Evolutionary conservation across 1,139 yeast genomes (phyloP), one percentile per base, ranked within the genome.

Genomic region (Hansenula sp.): DNA sequence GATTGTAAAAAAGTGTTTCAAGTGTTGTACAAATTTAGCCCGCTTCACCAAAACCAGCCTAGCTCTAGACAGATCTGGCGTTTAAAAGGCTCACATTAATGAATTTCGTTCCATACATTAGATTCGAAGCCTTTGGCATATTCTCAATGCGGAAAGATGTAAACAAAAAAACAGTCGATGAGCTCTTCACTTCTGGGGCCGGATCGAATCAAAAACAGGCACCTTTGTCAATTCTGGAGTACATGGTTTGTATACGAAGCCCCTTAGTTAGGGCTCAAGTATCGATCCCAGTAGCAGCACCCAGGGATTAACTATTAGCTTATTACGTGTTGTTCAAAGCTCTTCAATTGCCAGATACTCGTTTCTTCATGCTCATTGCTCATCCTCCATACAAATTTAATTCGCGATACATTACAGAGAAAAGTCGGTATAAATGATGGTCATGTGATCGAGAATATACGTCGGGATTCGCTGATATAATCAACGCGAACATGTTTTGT

Each of bases 71-170:
- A 5, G 31, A 28, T 21, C 25, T 21, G 25, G n/a, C n/a, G 8
- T 28, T 28, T 10, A 28, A 28, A 12, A 12, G 31, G n/a, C 31
- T 12, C n/a, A 21, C 25, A 21, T 9, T 9, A 21, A 21, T 21
- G 9, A 21, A 21, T 33, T 33, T 33, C 15, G 29, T 27, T 28
- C 32, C 21, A 36, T 28, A 36, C 32, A 36, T 36, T 9, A 11
- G 15, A 10, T 10, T 27, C 16, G 32, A 27, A 27, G 18, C 21
- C 38, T 36, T 36, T 36, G 38, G 38, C 38, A 36, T 28, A 36
- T 28, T 36, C 38, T 28, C 21, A 18, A 36, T 27, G 13, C 12
- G 38, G 38, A 7, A 36, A 36, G 15, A 28, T 13, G 38, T 36
- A 36, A 36, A 36, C 38, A 36, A 8, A n/a, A n/a, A n/a, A 12